Conservation (phyloP, 345 rosid species). For the Chamaenerion angustifolium region DNA sequence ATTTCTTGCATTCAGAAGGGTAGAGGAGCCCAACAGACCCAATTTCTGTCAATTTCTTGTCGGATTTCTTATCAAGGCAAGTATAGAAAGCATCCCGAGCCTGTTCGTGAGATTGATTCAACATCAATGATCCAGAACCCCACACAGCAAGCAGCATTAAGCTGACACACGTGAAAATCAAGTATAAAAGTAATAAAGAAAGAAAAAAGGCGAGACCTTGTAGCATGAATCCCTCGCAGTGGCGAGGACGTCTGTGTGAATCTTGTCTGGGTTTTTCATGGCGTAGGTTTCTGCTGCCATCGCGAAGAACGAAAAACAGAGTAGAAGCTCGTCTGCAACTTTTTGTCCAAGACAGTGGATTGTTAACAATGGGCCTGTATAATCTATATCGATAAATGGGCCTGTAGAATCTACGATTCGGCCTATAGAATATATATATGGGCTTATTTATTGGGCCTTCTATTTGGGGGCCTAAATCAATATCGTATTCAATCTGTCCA, state of each 20-base stretch:
- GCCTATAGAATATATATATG: too few relatives aligned
- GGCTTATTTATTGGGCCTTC: too few relatives aligned
- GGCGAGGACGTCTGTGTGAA: slow-evolving; percentile 58
- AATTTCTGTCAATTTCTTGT: slow-evolving; percentile 55
- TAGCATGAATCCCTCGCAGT: slow-evolving; percentile 66
- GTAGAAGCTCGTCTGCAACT: too few relatives aligned
- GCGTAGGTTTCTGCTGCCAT: slow-evolving; percentile 37
- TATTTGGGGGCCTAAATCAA: too few relatives aligned
- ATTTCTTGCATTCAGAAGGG: slow-evolving; percentile 47
- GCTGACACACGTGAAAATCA: neutral
- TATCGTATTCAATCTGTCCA: too few relatives aligned
- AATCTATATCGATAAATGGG: too few relatives aligned
- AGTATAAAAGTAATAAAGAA: neutral
- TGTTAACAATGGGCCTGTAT: neutral
- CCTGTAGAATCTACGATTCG: too few relatives aligned
- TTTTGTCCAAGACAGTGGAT: too few relatives aligned
- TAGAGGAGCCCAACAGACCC: slow-evolving; percentile 70
- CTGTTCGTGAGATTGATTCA: slow-evolving; percentile 14
- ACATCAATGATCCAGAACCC: neutral
- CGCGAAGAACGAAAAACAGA: neutral
- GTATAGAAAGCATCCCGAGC: slow-evolving; percentile 70
- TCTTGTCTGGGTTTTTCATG: slow-evolving; percentile 32
- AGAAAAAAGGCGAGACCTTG: slow-evolving; percentile 23
- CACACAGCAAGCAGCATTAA: neutral
- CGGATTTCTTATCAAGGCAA: slow-evolving; percentile 56